These are phyloP conservation scores for Aspergillus fumigatus DNA, from an alignment of 2,329 filamentous ascomycete genomes.

Conservation along the genomic window DNA sequence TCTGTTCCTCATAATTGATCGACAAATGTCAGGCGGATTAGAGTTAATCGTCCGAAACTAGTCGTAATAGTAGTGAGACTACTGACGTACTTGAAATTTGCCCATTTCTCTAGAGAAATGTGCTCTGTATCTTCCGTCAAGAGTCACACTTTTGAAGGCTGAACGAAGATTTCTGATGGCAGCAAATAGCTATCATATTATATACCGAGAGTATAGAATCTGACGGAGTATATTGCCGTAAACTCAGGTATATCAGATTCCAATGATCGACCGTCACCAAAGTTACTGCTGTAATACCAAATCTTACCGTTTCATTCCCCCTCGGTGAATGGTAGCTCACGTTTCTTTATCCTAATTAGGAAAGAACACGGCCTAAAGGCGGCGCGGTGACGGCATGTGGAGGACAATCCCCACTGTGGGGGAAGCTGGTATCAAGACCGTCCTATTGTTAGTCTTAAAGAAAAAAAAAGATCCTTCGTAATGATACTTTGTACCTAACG, in stretches of 20 bases:
- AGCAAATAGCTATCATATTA: neutral
- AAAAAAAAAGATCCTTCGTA: neutral
- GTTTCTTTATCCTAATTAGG: neutral
- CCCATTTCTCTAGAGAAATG: no score
- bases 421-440: no score
- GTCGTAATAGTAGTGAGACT: neutral
- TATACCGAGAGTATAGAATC: no score
- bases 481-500: neutral
- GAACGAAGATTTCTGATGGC: no score
- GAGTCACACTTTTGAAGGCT: neutral
- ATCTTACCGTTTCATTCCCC: neutral
- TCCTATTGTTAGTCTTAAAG: neutral
- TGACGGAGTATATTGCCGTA: no score
- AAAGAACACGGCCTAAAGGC: no score
- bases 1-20: neutral
- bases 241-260: no score
- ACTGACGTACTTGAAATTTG: neutral
- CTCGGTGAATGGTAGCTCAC: neutral
- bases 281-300: neutral
- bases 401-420: neutral
- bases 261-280: neutral
- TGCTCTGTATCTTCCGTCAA: neutral
- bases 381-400: neutral
- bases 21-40: neutral
- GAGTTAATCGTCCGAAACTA: neutral